Evolutionary conservation across 2,329 filamentous ascomycete genomes (phyloP), one percentile per base, ranked within the genome.

Genomic region (Cytospora piceicola): DNA sequence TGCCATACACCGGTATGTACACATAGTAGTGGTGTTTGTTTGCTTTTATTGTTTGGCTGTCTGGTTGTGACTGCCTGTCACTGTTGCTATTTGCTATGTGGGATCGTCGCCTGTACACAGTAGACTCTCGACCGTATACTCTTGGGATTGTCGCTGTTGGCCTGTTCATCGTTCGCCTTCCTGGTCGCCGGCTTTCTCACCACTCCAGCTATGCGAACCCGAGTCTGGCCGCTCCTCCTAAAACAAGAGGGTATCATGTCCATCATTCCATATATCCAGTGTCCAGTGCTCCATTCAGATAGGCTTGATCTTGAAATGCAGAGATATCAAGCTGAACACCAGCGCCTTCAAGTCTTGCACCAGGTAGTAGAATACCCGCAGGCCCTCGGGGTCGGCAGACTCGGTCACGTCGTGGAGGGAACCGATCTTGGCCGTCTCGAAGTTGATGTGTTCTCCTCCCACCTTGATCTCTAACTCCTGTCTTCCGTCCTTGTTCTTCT

Each of bases 361-460:
- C 9, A 99, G 88, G 75, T 99, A 99, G 82, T 99, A 99, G 79
- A 99, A 99, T 3, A 99, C 95, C 58, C 95, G 88, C 15, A 99
- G 86, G 34, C 95, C 95, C 79, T 99, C 95, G 1, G 95, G 95
- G 75, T 99, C 95, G 60, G 92, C 90, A 3, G 94, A 97, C 75
- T 98, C 95, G 59, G 93, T 96, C 67, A 99, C 95, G 75, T 99
- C 95, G 71, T 97, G 94, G 59, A 99, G 82, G 11, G 95, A 98
- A 68, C 95, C 95, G 71, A 99, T 98, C 80, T 99, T 99, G 42
- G 95, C 95, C 34, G 95, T 99, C 94, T 99, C 95, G 71, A 99
- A 99, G 1, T 93, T 96, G 72, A 99, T 98, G 77, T 98, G 94
- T 70, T 99, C 95, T 73, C 91, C 95, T 52, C 94, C 95, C 64